Conservation (phyloP, 345 rosid genomes). For the Eucalyptus erythrocorys region DNA sequence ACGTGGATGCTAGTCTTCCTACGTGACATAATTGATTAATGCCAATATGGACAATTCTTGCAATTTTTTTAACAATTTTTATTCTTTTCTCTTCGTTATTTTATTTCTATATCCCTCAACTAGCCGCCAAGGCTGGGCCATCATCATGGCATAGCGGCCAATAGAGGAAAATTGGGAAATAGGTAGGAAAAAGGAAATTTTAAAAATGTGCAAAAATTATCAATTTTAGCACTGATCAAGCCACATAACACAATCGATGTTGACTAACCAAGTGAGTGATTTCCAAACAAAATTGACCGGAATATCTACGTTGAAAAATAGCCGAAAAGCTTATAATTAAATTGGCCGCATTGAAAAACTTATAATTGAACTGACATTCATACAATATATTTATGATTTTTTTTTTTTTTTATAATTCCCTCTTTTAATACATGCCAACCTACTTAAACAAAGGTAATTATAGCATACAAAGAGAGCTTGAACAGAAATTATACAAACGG, state of each 20-base stretch:
- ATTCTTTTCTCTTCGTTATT: no score
- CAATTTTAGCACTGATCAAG: accelerated
- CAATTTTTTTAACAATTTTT: no score
- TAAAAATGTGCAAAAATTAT: no score
- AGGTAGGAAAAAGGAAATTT: no score
- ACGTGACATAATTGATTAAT: accelerated
- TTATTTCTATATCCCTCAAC: neutral
- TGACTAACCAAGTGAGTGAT: neutral
- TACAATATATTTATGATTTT: neutral
- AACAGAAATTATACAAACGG: neutral
- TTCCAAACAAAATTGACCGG: accelerated
- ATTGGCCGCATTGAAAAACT: accelerated
- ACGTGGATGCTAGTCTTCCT: accelerated
- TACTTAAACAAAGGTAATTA: neutral
- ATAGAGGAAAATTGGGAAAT: neutral
- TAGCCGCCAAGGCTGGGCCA: neutral
- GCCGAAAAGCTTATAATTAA: no score
- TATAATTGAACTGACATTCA: accelerated
- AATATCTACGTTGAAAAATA: no score
- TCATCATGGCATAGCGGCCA: neutral
- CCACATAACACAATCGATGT: accelerated
- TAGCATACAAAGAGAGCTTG: neutral
- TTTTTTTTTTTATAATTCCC: neutral
- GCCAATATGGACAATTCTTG: accelerated
- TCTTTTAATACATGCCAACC: neutral